phyloP scores from a whole-genome alignment of 129 eudicot genomes.

The Sambucus nigra region DNA sequence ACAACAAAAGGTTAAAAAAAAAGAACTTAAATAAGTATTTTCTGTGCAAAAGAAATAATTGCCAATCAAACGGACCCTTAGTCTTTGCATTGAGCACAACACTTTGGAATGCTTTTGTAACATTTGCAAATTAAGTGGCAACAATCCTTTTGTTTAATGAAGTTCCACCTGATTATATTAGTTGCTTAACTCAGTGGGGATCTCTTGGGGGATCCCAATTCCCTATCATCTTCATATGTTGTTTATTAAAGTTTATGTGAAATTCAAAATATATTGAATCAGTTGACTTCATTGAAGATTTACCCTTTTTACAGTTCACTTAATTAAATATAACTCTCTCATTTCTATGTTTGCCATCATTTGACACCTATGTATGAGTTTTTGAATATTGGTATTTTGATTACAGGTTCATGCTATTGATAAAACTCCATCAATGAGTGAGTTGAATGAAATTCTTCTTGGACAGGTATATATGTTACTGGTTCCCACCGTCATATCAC shows the following conservation, averaged over 20 bases:
- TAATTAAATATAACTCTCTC: too few species aligned
- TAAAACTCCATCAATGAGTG: slow-evolving; percentile 98
- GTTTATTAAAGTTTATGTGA: neutral
- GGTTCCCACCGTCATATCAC: slow-evolving; percentile 11
- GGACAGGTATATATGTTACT: slow-evolving; percentile 70
- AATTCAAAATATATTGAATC: neutral
- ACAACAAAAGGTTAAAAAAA: too few species aligned
- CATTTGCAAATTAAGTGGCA: too few species aligned
- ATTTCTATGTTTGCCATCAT: slow-evolving; percentile 3
- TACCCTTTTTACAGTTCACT: too few species aligned
- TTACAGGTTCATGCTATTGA: slow-evolving; percentile 85
- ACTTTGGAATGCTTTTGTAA: neutral
- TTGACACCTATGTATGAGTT: slow-evolving; percentile 9
- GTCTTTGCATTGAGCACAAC: neutral
- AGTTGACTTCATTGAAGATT: slow-evolving; percentile 5
- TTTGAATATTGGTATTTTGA: slow-evolving; percentile 17
- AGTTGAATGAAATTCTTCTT: slow-evolving; percentile 83
- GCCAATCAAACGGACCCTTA: too few species aligned
- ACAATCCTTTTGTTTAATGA: neutral
- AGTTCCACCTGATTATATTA: neutral
- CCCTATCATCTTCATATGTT: too few species aligned
- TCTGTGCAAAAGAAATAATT: too few species aligned
- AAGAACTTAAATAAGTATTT: too few species aligned
- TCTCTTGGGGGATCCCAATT: neutral
- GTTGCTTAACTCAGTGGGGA: neutral